These are phyloP conservation scores for Saturnispora galanensis DNA, from an alignment of 805 yeast species.

Conservation along the genomic window DNA sequence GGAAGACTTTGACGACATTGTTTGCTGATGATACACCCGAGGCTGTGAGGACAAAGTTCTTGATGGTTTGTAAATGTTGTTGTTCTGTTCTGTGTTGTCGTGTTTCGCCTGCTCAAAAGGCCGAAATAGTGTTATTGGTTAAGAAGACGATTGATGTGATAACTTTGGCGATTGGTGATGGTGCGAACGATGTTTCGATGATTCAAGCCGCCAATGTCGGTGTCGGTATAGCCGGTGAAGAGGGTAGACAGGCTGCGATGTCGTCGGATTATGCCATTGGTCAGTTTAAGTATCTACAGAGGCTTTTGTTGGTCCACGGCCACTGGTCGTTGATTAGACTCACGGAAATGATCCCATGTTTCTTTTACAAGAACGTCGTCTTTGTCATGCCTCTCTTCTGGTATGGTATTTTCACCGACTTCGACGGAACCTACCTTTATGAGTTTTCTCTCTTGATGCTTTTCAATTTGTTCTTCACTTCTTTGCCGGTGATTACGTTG, in stretches of 20 bases:
- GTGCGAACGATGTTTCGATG: slow-evolving; percentile 84
- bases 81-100: slow-evolving; percentile 74
- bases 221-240: slow-evolving; percentile 81
- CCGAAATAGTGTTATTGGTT: slow-evolving; percentile 60
- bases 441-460: slow-evolving; percentile 73
- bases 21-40: slow-evolving; percentile 8
- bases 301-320: slow-evolving; percentile 70
- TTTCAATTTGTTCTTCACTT: slow-evolving; percentile 73
- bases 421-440: slow-evolving; percentile 68
- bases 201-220: slow-evolving; percentile 81
- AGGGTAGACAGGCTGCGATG: slow-evolving; percentile 83
- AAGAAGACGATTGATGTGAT: slow-evolving; percentile 56
- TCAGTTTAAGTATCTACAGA: slow-evolving; percentile 58
- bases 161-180: slow-evolving; percentile 79
- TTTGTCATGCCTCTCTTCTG: slow-evolving; percentile 69
- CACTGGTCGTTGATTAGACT: slow-evolving; percentile 71
- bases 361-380: slow-evolving; percentile 67
- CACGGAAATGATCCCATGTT: slow-evolving; percentile 70
- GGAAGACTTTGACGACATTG: slow-evolving; percentile 42
- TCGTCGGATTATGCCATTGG: slow-evolving; percentile 78
- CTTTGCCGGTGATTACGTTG: slow-evolving; percentile 64
- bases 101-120: slow-evolving; percentile 79
- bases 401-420: slow-evolving; percentile 60
- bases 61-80: slow-evolving; percentile 66
- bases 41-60: slow-evolving; percentile 42